These are phyloP conservation scores for Carex parvula DNA, from an alignment of 176 grass and related monocot species.

Conservation along the genomic window DNA sequence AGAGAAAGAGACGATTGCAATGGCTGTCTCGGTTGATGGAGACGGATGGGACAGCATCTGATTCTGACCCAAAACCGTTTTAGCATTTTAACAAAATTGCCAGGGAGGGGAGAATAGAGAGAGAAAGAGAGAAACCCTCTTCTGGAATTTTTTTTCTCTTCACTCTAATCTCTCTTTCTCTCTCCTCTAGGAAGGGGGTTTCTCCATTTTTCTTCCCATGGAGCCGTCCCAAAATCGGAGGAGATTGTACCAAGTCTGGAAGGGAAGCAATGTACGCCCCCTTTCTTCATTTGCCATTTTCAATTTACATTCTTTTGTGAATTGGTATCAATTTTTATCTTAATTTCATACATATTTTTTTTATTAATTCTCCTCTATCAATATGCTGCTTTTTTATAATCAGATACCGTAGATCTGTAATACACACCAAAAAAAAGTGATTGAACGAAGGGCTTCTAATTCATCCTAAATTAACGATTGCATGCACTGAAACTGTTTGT, in stretches of 20 bases:
- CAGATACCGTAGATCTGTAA: not conserved
- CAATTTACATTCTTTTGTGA: not conserved
- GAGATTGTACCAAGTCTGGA: constrained; percentile 86
- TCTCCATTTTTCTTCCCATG: constrained; percentile 24
- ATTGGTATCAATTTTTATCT: not conserved
- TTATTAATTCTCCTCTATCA: not conserved
- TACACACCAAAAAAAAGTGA: not conserved
- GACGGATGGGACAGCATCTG: constrained; percentile 16
- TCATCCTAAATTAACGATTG: not conserved
- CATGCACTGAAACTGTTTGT: constrained; percentile 13
- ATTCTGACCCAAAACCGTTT: constrained; percentile 24
- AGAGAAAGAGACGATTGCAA: constrained; percentile 13
- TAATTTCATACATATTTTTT: not conserved
- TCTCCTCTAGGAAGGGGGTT: constrained; percentile 1
- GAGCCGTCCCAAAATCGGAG: constrained; percentile 29
- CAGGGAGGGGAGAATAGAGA: not conserved
- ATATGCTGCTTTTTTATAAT: not conserved
- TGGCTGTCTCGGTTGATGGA: constrained; percentile 13
- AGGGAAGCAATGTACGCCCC: constrained; percentile 71
- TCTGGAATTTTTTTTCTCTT: not conserved
- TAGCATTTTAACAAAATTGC: constrained; percentile 17
- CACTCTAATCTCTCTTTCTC: constrained; percentile 9
- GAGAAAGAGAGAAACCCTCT: not conserved
- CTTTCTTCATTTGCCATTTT: not conserved
- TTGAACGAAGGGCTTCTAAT: not conserved